phyloP scores from a whole-genome alignment of 768 basidiomycete genomes.

The Cystobasidium onofrii region DNA sequence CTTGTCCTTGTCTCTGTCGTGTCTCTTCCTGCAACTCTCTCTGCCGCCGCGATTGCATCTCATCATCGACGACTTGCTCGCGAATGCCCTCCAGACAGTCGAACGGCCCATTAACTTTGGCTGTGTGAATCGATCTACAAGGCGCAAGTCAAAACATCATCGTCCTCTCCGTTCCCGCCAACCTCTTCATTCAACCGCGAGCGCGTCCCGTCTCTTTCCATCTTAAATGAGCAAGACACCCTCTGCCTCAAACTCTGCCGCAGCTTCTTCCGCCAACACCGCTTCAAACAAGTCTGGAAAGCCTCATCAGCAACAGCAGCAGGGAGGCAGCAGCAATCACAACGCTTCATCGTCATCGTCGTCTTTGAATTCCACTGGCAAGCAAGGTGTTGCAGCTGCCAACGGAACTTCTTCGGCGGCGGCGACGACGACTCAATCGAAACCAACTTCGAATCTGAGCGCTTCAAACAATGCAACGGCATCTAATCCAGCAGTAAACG shows the following conservation, averaged over 20 bases:
- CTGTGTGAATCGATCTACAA: neutral
- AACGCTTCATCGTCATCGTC: neutral
- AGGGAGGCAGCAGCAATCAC: neutral
- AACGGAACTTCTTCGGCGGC: conserved; percentile 9
- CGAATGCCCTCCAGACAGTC: too few relatives aligned
- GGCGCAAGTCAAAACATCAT: neutral
- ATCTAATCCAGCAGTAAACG: neutral
- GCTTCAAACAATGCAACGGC: neutral
- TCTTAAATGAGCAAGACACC: conserved; percentile 29
- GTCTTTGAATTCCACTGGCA: neutral
- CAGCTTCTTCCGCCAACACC: conserved; percentile 12
- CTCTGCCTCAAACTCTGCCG: neutral
- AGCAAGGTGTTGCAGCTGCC: conserved; percentile 11
- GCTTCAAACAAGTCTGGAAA: conserved; percentile 5
- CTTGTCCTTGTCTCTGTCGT: neutral
- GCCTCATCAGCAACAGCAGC: conserved; percentile 1
- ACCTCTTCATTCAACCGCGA: too few relatives aligned
- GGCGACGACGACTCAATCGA: neutral
- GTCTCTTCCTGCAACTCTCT: neutral
- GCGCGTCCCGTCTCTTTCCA: neutral
- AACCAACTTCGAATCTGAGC: conserved; percentile 3
- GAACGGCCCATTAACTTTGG: neutral
- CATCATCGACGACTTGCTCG: neutral
- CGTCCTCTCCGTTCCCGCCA: too few relatives aligned
- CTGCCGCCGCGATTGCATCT: neutral